These are phyloP conservation scores for Silene vulgaris DNA, from an alignment of 179 eudicot species.

Conservation along the genomic window DNA sequence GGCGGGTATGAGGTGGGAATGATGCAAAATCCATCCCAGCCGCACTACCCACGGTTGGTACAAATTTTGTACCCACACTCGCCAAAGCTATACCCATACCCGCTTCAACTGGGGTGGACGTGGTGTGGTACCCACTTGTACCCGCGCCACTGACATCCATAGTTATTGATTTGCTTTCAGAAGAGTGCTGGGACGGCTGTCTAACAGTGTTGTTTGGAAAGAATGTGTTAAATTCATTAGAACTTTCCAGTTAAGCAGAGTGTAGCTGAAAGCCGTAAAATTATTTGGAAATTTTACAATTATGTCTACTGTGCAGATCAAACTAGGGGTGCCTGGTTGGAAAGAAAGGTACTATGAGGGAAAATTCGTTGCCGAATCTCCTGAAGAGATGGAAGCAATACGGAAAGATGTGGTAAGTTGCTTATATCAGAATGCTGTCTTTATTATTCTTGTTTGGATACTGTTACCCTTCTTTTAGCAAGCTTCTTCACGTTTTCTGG, in stretches of 20 bases:
- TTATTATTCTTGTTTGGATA: conserved; percentile 3
- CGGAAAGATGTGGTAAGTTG: conserved; percentile 82
- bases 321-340: conserved; percentile 92
- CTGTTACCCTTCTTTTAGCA: background rate
- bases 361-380: conserved; percentile 62
- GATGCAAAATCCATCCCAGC: too few relatives aligned
- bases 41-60: too few relatives aligned
- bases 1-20: too few relatives aligned
- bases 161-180: background rate
- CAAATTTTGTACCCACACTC: too few relatives aligned
- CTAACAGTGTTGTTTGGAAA: background rate
- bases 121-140: too few relatives aligned
- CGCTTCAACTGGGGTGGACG: too few relatives aligned
- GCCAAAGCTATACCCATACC: too few relatives aligned
- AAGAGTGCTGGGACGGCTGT: background rate
- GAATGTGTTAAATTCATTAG: background rate
- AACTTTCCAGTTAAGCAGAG: conserved; percentile 1
- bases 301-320: conserved; percentile 43
- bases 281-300: background rate
- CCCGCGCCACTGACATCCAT: too few relatives aligned
- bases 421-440: background rate
- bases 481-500: background rate
- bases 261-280: background rate
- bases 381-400: conserved; percentile 65
- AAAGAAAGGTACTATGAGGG: conserved; percentile 93